phyloP scores from a whole-genome alignment of 805 yeast genomes.

The Millerozyma miso region DNA sequence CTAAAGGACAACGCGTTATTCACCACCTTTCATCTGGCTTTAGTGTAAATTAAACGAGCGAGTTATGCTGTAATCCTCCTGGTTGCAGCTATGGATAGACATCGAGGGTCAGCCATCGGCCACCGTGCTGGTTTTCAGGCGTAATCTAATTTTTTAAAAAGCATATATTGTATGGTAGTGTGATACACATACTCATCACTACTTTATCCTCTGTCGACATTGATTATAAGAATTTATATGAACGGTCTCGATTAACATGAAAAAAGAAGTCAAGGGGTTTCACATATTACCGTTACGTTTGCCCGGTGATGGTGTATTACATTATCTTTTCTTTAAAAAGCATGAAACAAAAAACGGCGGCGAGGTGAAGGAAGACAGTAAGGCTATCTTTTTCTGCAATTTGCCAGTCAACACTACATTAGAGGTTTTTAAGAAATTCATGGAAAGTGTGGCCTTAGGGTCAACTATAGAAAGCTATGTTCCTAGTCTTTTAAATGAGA shows the following conservation, averaged over 20 bases:
- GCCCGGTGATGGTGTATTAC: conserved; percentile 37
- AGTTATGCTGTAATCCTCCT: too few relatives aligned
- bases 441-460: conserved; percentile 58
- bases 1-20: too few relatives aligned
- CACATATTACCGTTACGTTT: conserved; percentile 46
- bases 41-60: too few relatives aligned
- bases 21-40: too few relatives aligned
- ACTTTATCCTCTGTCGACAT: neutral
- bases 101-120: too few relatives aligned
- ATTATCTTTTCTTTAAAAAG: conserved; percentile 63
- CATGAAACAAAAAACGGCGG: conserved; percentile 44
- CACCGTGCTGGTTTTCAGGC: neutral
- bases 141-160: too few relatives aligned
- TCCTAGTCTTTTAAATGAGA: conserved; percentile 34
- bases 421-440: conserved; percentile 50
- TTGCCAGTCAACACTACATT: conserved; percentile 62
- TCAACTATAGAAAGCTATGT: conserved; percentile 52
- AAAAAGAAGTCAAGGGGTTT: conserved; percentile 54
- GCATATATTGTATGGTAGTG: neutral
- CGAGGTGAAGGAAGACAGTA: conserved; percentile 28
- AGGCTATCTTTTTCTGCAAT: conserved; percentile 72
- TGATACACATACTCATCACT: neutral
- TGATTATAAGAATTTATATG: neutral
- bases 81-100: too few relatives aligned
- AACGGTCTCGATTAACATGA: neutral